Conservation (phyloP, 1,284 basidiomycete species). For the Pholiota adiposa region DNA sequence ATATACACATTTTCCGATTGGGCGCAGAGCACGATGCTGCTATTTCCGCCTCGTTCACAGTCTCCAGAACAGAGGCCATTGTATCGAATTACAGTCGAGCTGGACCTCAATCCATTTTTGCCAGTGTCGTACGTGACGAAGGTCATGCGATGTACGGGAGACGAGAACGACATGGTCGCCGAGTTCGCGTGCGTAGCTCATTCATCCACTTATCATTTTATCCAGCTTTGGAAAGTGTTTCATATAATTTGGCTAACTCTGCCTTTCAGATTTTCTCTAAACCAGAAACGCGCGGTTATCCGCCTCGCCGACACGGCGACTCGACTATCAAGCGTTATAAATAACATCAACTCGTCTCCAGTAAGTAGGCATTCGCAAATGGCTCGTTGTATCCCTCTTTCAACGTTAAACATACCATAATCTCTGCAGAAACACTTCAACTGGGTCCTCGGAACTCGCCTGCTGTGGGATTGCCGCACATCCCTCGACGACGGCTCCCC, state of each 20-base stretch:
- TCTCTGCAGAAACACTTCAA: constrained; percentile 39
- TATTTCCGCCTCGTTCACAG: constrained; percentile 36
- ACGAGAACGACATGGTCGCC: constrained; percentile 40
- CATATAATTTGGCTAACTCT: background rate
- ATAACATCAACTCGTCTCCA: constrained; percentile 33
- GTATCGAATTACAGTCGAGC: constrained; percentile 44
- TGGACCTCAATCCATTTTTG: constrained; percentile 49
- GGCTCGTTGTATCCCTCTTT: background rate
- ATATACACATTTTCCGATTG: constrained; percentile 44
- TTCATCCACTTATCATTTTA: no score
- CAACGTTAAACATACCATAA: background rate
- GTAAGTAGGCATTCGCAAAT: constrained; percentile 28
- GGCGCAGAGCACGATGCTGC: constrained; percentile 37
- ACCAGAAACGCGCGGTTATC: constrained; percentile 43
- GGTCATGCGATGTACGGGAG: constrained; percentile 35
- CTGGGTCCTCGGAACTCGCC: constrained; percentile 38
- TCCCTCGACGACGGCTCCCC: constrained; percentile 48
- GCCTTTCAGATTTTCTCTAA: constrained; percentile 30
- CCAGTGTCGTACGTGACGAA: constrained; percentile 47
- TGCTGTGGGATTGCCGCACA: constrained; percentile 49
- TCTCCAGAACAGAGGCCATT: constrained; percentile 35
- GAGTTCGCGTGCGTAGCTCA: constrained; percentile 47
- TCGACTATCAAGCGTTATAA: constrained; percentile 42
- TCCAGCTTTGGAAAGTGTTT: background rate
- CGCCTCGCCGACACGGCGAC: constrained; percentile 41